phyloP scores from a whole-genome alignment of 345 rosid genomes.

The Mercurialis annua region DNA sequence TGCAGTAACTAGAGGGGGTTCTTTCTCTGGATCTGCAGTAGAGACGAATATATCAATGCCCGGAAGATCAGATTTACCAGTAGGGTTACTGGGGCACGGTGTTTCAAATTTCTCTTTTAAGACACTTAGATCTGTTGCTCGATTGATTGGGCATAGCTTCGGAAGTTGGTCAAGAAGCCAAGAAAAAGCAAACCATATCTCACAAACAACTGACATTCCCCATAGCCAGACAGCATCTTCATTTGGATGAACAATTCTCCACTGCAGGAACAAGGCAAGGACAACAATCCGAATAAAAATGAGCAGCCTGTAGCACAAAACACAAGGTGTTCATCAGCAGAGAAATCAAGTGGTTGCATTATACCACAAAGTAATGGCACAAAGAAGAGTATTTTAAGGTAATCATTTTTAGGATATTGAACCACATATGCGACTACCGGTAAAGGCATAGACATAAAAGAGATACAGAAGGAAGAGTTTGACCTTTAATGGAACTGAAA shows the following conservation, averaged over 20 bases:
- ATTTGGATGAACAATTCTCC: slow-evolving; percentile 71
- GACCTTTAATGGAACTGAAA: slow-evolving; percentile 2
- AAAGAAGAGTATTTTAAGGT: neutral
- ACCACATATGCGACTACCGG: too few species aligned
- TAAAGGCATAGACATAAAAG: neutral
- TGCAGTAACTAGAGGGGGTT: slow-evolving; percentile 96
- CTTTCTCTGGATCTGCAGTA: slow-evolving; percentile 99
- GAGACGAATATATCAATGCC: slow-evolving; percentile 91
- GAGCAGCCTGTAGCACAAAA: slow-evolving; percentile 63
- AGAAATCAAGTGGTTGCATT: neutral
- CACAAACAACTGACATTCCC: slow-evolving; percentile 99
- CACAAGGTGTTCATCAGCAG: slow-evolving; percentile 15
- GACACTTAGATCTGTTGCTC: slow-evolving; percentile 87
- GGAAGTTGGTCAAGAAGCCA: slow-evolving; percentile 99
- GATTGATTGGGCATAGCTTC: slow-evolving; percentile 82
- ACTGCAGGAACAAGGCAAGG: slow-evolving; percentile 69
- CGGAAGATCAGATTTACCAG: slow-evolving; percentile 95
- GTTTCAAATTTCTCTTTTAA: slow-evolving; percentile 91
- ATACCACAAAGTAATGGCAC: neutral
- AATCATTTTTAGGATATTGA: too few species aligned
- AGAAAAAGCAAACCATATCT: slow-evolving; percentile 93
- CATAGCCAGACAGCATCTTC: slow-evolving; percentile 84
- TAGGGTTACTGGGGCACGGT: slow-evolving; percentile 65
- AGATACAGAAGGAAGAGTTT: neutral
- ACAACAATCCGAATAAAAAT: slow-evolving; percentile 63